These are phyloP conservation scores for Cenchrus purpureus DNA, from an alignment of 176 grass and related monocot genomes.

Conservation along the genomic window DNA sequence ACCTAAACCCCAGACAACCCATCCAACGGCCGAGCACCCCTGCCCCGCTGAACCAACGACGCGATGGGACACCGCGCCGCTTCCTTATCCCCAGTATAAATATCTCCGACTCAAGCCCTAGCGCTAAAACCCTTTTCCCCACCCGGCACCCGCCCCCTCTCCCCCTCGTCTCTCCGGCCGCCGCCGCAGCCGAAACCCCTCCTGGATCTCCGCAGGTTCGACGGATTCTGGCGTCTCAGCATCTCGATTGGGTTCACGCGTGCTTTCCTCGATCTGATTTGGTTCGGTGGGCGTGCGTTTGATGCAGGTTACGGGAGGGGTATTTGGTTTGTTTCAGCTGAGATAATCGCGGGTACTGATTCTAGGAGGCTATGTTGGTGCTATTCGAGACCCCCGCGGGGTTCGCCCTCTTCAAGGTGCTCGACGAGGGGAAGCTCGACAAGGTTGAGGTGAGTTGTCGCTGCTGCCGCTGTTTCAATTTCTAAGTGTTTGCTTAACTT, in stretches of 20 bases:
- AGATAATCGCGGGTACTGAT: neutral
- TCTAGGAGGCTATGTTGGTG: slow-evolving; percentile 54
- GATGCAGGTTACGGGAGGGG: neutral
- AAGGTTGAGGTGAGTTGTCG: slow-evolving; percentile 66
- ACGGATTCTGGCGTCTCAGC: neutral
- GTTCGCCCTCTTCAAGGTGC: slow-evolving; percentile 84
- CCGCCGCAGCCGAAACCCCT: slow-evolving; percentile 7
- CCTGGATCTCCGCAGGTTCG: slow-evolving; percentile 18
- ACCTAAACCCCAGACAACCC: slow-evolving; percentile 24
- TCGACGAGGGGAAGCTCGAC: slow-evolving; percentile 79
- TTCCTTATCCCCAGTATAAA: slow-evolving; percentile 13
- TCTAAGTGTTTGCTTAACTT: neutral
- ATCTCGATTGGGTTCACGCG: neutral
- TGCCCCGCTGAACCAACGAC: slow-evolving; percentile 3
- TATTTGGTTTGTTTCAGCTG: neutral
- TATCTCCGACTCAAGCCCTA: slow-evolving; percentile 14
- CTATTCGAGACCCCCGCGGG: slow-evolving; percentile 81
- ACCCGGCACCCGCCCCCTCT: neutral
- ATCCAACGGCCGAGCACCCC: slow-evolving; percentile 38
- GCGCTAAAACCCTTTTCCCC: slow-evolving; percentile 38
- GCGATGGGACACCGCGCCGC: neutral
- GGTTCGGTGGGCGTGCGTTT: neutral
- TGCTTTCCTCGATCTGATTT: neutral
- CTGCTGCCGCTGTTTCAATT: neutral
- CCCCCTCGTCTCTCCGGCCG: neutral